Evolutionary conservation across 75 land plant genomes (phyloP).

Genomic region (Isoetes taiwanensis): DNA sequence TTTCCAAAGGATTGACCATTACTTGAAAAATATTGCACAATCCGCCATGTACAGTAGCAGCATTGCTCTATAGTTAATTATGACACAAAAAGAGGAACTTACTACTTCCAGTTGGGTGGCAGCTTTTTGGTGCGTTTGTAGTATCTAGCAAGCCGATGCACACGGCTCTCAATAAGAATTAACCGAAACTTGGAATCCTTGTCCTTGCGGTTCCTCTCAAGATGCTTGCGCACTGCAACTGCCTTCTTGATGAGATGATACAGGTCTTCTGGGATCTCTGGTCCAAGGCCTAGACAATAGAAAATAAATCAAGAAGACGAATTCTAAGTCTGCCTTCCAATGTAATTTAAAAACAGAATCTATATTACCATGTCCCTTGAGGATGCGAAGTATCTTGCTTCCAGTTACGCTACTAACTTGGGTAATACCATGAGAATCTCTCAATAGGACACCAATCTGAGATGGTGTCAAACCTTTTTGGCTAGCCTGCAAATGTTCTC

Average conservation of each 20-base stretch:
- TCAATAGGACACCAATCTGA: constrained; percentile 78
- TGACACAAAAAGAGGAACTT: too few relatives aligned
- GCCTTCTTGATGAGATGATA: constrained; percentile 72
- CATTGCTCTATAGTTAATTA: too few relatives aligned
- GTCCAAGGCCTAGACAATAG: constrained; percentile 35
- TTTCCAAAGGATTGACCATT: neutral
- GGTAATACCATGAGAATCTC: constrained; percentile 88
- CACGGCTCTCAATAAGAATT: constrained; percentile 62
- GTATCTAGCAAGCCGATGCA: constrained; percentile 61
- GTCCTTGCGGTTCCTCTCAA: constrained; percentile 75
- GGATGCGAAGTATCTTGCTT: constrained; percentile 64
- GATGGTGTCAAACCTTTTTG: constrained; percentile 87
- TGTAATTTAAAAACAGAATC: too few relatives aligned
- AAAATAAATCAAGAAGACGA: neutral
- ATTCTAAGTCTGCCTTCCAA: neutral
- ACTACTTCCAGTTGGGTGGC: constrained; percentile 40
- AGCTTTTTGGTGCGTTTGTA: constrained; percentile 71
- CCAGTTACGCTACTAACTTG: constrained; percentile 81
- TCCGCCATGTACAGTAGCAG: neutral
- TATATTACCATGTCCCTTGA: constrained; percentile 88
- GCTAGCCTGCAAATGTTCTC: constrained; percentile 76
- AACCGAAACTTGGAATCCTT: constrained; percentile 71
- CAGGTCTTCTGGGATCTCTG: constrained; percentile 71
- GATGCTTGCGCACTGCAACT: constrained; percentile 67
- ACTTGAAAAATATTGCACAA: neutral